phyloP scores from a whole-genome alignment of 2,329 filamentous ascomycete genomes.

The Trichoderma sp. region DNA sequence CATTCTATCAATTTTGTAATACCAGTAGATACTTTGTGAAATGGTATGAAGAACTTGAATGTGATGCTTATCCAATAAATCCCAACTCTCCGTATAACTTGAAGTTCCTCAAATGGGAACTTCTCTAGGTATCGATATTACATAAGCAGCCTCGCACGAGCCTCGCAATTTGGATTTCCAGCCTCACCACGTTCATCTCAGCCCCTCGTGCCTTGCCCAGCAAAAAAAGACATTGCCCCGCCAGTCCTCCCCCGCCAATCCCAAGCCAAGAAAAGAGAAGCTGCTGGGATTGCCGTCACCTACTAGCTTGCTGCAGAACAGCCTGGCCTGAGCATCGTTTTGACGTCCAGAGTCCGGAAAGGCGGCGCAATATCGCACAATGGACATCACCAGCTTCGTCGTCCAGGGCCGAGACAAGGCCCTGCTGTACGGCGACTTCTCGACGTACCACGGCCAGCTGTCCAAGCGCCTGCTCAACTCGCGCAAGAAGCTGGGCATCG shows the following conservation, averaged over 20 bases:
- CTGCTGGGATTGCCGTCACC: neutral
- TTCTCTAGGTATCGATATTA: neutral
- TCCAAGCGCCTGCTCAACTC: constrained; percentile 79
- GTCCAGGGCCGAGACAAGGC: constrained; percentile 78
- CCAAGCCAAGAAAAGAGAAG: constrained; percentile 3
- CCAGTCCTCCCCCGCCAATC: constrained; percentile 21
- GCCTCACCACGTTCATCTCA: neutral
- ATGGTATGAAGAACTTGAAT: too few species aligned
- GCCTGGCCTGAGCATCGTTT: constrained; percentile 16
- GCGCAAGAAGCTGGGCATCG: constrained; percentile 81
- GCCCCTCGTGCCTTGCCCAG: neutral
- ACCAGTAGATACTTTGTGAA: too few species aligned
- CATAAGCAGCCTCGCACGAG: constrained; percentile 7
- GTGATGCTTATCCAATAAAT: too few species aligned
- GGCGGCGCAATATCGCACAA: constrained; percentile 41
- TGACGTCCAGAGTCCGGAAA: neutral
- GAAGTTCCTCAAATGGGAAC: too few species aligned
- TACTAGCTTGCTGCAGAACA: constrained; percentile 15
- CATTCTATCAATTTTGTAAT: too few species aligned
- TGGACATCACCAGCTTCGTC: constrained; percentile 90
- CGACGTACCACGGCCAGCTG: constrained; percentile 77
- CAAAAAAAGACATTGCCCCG: neutral
- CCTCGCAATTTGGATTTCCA: neutral
- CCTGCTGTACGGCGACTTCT: constrained; percentile 85
- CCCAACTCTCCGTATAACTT: too few species aligned